Evolutionary conservation across 805 yeast genomes (phyloP), one percentile per base, ranked within the genome.

Genomic region (Danielia reshetovae): DNA sequence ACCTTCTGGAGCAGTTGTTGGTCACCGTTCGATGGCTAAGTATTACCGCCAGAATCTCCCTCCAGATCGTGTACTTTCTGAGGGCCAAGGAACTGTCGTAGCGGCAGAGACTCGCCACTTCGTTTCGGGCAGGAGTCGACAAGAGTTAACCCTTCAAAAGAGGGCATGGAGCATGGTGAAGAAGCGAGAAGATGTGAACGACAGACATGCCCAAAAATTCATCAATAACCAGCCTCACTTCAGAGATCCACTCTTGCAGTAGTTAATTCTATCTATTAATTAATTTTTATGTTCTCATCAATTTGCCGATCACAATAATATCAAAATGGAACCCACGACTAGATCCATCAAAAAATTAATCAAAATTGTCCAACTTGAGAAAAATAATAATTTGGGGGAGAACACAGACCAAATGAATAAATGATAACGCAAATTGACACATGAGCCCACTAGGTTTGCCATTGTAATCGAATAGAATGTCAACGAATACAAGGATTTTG

Each of bases 321-420:
- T 19, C n/a, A 31, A 15, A 7, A 36, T 28, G 12, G 7, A 19
- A 9, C 9, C 22, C 22, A 25, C 17, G 7, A 47, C 10, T 17
- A 49, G 36, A 46, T 35, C 79, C 35, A 34, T 63, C 28, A 48
- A 58, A 59, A 68, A 35, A 34, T 62, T 60, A 30, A 79, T 64
- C 29, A 77, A 62, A 4, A 75, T 36, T 21, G 73, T 63, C 97
- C 97, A 93, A 3, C 80, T 79, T 2, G 78, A 76, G 45, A 81
- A 80, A 55, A 82, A 93, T 23, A 94, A 70, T 4, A 93, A 57
- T 51, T 89, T 90, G 1, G 98, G 98, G 33, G 95, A 85, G 62
- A 93, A 93, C 6, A 93, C 98, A 2, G 97, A 89, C 98, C 98
- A 93, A 7, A 93, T 84, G 55, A 93, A 93, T 37, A 93, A 66